Evolutionary conservation across 805 yeast genomes (phyloP).

Genomic region (Kockiozyma suomiensis): DNA sequence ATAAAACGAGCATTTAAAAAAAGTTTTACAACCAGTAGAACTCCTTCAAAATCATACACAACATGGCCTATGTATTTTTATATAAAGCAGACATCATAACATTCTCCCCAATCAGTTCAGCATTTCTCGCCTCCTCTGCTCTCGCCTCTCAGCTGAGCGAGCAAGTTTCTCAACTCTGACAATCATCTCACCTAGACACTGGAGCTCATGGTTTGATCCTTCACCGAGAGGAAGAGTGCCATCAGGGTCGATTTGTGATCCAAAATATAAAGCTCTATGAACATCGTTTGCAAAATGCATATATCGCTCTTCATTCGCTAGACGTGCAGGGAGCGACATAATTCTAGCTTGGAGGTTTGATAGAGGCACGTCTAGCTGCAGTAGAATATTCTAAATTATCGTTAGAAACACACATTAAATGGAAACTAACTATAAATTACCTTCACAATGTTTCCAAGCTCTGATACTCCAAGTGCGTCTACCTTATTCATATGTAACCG

Average conservation of each 20-base stretch:
- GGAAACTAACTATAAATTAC: constrained; percentile 2
- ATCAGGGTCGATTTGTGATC: constrained; percentile 22
- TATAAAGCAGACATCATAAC: neutral
- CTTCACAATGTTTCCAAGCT: constrained; percentile 33
- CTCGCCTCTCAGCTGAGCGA: constrained; percentile 18
- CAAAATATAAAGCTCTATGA: constrained; percentile 25
- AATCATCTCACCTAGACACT: constrained; percentile 32
- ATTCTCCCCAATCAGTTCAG: neutral
- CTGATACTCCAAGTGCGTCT: constrained; percentile 27
- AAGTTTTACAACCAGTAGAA: no score
- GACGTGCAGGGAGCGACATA: constrained; percentile 17
- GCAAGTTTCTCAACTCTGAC: constrained; percentile 22
- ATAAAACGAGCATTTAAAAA: neutral
- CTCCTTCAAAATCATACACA: no score
- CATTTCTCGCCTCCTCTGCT: constrained; percentile 1
- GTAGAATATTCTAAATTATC: constrained; percentile 21
- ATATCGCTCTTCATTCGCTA: constrained; percentile 27
- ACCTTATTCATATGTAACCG: constrained; percentile 31
- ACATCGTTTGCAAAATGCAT: constrained; percentile 35
- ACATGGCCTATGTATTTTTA: no score
- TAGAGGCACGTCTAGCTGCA: constrained; percentile 55
- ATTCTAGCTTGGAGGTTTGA: constrained; percentile 39
- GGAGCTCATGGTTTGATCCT: constrained; percentile 22
- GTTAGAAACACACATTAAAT: neutral
- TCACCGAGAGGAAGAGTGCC: constrained; percentile 7